Evolutionary conservation across 129 eudicot species (phyloP).

Genomic region (Escallonia herrerae): DNA sequence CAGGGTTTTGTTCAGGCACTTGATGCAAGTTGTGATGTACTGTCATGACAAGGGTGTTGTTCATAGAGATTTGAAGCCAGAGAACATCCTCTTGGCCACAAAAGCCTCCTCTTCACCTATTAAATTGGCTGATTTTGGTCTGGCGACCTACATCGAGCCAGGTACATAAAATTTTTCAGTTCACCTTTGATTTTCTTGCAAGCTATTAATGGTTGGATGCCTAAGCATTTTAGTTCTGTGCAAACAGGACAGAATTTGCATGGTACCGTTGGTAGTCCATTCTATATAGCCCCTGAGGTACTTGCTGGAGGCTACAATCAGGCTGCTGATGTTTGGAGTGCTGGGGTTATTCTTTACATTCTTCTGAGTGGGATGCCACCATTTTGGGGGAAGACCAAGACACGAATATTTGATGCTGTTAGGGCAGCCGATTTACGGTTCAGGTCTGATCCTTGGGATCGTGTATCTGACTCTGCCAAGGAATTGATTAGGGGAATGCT

Average conservation of each 20-base stretch:
- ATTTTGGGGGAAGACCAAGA: conserved; percentile 80
- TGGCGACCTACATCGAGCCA: conserved; percentile 62
- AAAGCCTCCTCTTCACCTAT: conserved; percentile 52
- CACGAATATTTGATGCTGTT: conserved; percentile 74
- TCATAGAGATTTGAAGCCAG: conserved; percentile 88
- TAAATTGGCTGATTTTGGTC: conserved; percentile 88
- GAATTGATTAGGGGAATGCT: conserved; percentile 78
- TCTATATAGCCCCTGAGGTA: conserved; percentile 93
- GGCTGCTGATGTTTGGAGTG: conserved; percentile 92
- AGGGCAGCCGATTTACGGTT: conserved; percentile 63
- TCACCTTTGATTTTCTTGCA: not conserved
- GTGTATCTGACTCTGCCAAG: conserved; percentile 58
- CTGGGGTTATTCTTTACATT: conserved; percentile 84
- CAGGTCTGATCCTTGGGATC: conserved; percentile 57
- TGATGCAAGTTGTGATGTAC: conserved; percentile 65
- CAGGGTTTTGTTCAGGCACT: conserved; percentile 44
- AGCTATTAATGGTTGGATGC: not conserved
- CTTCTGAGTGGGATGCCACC: conserved; percentile 85
- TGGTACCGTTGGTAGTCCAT: conserved; percentile 91
- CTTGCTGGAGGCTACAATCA: conserved; percentile 72
- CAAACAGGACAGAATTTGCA: conserved; percentile 59
- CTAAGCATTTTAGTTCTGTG: conserved; percentile 2
- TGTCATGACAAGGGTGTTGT: conserved; percentile 81
- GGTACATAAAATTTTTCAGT: conserved; percentile 19
- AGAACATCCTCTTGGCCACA: conserved; percentile 62